These are phyloP conservation scores for Senna tora DNA, from an alignment of 306 rosid genomes.

Conservation along the genomic window DNA sequence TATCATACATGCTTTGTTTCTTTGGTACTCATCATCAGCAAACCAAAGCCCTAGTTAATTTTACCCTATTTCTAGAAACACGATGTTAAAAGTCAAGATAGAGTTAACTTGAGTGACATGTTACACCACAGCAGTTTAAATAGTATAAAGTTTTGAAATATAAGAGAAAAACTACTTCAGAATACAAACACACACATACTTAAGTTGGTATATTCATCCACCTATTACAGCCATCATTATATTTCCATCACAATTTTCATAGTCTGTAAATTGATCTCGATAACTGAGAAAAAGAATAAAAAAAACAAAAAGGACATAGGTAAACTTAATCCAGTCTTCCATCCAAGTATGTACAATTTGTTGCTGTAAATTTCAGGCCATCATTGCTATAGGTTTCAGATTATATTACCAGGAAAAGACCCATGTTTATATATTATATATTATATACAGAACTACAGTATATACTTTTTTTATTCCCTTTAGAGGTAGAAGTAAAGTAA, in stretches of 20 bases:
- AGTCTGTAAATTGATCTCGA: neutral
- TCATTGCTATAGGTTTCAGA: constrained; percentile 22
- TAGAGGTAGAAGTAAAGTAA: constrained; percentile 3
- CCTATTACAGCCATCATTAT: neutral
- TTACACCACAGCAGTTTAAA: neutral
- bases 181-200: constrained; percentile 5
- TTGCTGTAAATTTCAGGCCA: neutral
- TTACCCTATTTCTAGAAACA: neutral
- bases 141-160: neutral
- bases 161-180: constrained; percentile 5
- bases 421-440: neutral
- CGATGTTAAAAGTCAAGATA: neutral
- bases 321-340: neutral
- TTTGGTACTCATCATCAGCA: neutral
- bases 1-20: neutral
- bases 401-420: constrained; percentile 7
- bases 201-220: constrained; percentile 10
- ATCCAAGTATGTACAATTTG: neutral
- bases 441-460: constrained; percentile 15
- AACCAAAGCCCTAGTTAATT: neutral
- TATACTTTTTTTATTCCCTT: neutral
- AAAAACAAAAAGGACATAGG: neutral
- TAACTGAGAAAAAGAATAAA: neutral
- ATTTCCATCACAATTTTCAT: neutral
- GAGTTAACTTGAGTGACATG: neutral